A percentile compares a stretch with the other conserved stretches of the same genome.
These are phyloP conservation scores for Plasmodium ovale DNA, from an alignment of 169 alveolate genomes.

Conservation along the genomic window DNA sequence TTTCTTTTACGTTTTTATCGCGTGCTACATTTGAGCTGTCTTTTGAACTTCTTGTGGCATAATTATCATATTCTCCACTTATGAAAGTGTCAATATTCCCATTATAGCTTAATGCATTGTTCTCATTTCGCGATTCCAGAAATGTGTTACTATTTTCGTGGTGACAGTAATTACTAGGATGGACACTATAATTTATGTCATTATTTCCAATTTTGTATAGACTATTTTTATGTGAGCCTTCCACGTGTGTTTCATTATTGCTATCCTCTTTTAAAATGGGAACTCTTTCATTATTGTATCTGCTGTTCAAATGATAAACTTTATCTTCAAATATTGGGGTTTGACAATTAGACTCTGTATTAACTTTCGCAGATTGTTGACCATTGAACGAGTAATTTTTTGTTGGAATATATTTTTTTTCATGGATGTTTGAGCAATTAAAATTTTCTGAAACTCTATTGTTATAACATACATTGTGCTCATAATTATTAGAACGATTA, in stretches of 20 bases:
- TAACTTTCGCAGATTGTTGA: neutral
- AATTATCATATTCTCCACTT: slow-evolving; percentile 13
- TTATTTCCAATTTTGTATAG: neutral
- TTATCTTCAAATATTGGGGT: slow-evolving; percentile 10
- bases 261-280: slow-evolving; percentile 6
- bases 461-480: neutral
- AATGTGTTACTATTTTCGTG: neutral
- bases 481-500: neutral
- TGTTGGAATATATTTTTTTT: slow-evolving; percentile 8
- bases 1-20: neutral
- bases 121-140: slow-evolving; percentile 3
- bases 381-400: neutral
- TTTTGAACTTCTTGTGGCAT: slow-evolving; percentile 13
- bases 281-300: neutral
- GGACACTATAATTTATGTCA: neutral
- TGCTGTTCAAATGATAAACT: neutral
- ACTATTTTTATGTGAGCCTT: neutral
- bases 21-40: slow-evolving; percentile 21
- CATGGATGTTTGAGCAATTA: slow-evolving; percentile 12
- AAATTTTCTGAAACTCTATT: neutral
- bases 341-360: neutral
- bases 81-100: slow-evolving; percentile 21
- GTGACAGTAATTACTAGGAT: neutral
- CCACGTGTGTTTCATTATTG: neutral
- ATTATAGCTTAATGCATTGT: slow-evolving; percentile 13